A percentile compares a stretch with the other conserved stretches of the same genome.
Conservation (phyloP, 345 rosid species). For the Aquilaria malaccensis region DNA sequence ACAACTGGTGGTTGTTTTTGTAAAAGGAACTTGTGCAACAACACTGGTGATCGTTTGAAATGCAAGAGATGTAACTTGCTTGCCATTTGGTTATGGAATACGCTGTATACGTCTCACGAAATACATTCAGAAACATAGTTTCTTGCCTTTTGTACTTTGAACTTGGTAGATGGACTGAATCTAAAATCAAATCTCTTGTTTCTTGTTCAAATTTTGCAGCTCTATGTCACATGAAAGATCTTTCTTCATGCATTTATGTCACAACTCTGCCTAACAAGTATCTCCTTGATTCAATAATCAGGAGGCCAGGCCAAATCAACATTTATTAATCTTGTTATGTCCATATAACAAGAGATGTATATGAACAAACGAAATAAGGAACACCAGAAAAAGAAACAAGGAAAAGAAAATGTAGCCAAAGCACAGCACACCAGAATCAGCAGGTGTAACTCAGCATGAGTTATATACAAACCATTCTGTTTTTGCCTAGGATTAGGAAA, state of each 20-base stretch:
- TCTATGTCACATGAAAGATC: neutral
- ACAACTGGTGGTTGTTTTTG: neutral
- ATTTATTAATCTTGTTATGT: constrained; percentile 17
- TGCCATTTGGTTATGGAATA: too few relatives aligned
- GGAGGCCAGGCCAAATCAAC: neutral
- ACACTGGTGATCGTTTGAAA: too few relatives aligned
- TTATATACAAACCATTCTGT: constrained; percentile 11
- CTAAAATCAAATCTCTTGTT: too few relatives aligned
- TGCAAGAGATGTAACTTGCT: too few relatives aligned
- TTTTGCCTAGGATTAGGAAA: constrained; percentile 2
- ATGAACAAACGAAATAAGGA: constrained; percentile 8
- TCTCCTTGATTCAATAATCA: too few relatives aligned
- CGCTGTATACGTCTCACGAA: too few relatives aligned
- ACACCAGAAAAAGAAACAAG: neutral
- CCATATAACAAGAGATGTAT: neutral
- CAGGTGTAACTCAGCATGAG: constrained; percentile 1
- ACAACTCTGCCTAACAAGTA: too few relatives aligned
- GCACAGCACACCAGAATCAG: neutral
- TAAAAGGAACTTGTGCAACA: neutral
- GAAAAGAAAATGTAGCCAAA: neutral
- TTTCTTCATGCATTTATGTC: neutral
- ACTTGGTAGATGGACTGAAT: too few relatives aligned
- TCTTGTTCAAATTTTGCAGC: too few relatives aligned
- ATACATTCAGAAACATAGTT: too few relatives aligned
- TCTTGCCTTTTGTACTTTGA: too few relatives aligned